phyloP scores from a whole-genome alignment of 176 grass and related monocot genomes.

The Poa pratensis region DNA sequence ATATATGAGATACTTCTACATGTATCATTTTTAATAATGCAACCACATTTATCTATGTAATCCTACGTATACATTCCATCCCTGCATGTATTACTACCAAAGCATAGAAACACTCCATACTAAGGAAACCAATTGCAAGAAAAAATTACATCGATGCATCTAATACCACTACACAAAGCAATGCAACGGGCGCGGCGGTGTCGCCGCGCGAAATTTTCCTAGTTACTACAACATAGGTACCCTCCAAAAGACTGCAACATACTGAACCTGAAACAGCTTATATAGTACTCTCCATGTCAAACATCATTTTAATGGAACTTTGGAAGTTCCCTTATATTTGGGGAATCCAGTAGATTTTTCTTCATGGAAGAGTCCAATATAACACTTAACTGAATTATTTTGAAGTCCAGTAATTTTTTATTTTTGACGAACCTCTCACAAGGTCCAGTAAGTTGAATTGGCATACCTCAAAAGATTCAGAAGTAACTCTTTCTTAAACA shows the following conservation, averaged over 20 bases:
- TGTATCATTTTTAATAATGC: no score
- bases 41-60: no score
- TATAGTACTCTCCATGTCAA: background rate
- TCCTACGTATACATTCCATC: no score
- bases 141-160: no score
- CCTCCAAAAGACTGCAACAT: background rate
- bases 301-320: background rate
- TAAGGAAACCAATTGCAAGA: no score
- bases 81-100: no score
- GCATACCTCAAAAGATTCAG: conserved; percentile 91
- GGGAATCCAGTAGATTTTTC: background rate
- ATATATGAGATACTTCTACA: no score
- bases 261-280: background rate
- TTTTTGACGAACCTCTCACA: background rate
- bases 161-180: no score
- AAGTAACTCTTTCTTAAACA: conserved; percentile 92
- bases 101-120: no score
- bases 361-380: background rate
- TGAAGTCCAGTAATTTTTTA: background rate
- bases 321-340: background rate
- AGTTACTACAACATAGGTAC: background rate
- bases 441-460: conserved; percentile 38
- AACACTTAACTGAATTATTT: background rate
- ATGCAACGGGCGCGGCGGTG: no score
- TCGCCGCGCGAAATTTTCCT: no score